Percentiles rank a stretch among this genome's conserved stretches.
phyloP scores from a whole-genome alignment of 805 yeast species.

The Suhomyces tanzawaensis region DNA sequence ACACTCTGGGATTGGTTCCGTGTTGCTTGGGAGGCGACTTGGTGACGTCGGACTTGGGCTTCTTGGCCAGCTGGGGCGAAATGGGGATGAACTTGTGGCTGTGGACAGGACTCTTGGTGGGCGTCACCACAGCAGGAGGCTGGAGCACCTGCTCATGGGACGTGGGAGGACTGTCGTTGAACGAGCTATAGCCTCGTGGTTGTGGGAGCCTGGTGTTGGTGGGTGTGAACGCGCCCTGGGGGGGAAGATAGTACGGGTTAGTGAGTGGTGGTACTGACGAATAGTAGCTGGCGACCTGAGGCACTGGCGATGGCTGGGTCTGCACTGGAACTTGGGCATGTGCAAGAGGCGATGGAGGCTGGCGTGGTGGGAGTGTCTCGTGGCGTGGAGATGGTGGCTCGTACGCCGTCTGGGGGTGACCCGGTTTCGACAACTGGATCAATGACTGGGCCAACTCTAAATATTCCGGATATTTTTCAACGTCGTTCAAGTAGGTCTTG shows the following conservation, averaged over 20 bases:
- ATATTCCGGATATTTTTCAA: slow-evolving; percentile 47
- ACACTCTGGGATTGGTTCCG: slow-evolving; percentile 47
- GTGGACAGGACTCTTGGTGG: slow-evolving; percentile 4
- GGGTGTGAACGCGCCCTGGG: slow-evolving; percentile 4
- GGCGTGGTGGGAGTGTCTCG: not conserved
- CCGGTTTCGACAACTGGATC: slow-evolving; percentile 32
- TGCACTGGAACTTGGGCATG: not conserved
- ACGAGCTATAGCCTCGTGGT: not conserved
- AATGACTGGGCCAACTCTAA: slow-evolving; percentile 46
- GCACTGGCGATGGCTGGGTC: not conserved
- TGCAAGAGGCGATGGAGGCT: not conserved
- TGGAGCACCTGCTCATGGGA: not conserved
- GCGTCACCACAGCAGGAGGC: slow-evolving; percentile 2
- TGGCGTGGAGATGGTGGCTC: slow-evolving; percentile 1
- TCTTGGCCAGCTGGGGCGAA: slow-evolving; percentile 40
- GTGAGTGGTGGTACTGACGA: not conserved
- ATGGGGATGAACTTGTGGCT: slow-evolving; percentile 35
- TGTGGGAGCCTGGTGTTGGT: not conserved
- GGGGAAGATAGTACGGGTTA: slow-evolving; percentile 4
- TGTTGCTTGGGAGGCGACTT: slow-evolving; percentile 32
- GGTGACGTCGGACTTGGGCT: slow-evolving; percentile 28
- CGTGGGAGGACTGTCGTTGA: not conserved
- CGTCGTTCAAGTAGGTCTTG: slow-evolving; percentile 48
- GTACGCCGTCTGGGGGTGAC: too few species aligned
- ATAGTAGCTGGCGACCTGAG: not conserved